Evolutionary conservation across 1,284 basidiomycete species (phyloP), one percentile per base, ranked within the genome.

Genomic region (Boletus semigastroideus): DNA sequence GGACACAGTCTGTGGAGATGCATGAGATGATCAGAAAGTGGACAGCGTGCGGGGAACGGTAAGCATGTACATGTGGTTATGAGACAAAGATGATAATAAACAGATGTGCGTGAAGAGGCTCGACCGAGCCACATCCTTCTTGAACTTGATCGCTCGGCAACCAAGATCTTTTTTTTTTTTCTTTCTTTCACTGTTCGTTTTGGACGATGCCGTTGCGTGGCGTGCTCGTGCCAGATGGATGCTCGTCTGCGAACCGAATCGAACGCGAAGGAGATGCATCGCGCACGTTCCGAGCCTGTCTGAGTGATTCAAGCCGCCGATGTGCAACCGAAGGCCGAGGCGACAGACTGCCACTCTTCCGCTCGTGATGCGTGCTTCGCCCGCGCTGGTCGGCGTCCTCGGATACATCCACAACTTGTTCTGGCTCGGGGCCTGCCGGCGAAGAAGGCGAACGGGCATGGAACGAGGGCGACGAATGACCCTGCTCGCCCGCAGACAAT

Each of bases 261-360:
- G 66, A 71, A 20, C 66, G 66, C 9, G 69, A 14, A 2, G 66
- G 66, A 14, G 69, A 71, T 3, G 48, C 63, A 0, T 68, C 66
- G 7, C 68, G 66, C 16, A 64, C 52, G 19, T 46, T 56, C 27
- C 43, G 40, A 36, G 43, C 36, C 11, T 54, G 41, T 22, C 22
- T 61, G 25, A 68, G 63, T 4, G 66, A 69, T 41, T 71, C 66
- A 5, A 68, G 59, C 12, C 69, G 60, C 45, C 68, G 60, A 45
- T 68, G 69, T 11, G 54, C 63, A 43, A 67, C 25, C 5, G 67
- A 67, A 13, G 52, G 42, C 36, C 39, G 68, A 11, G 57, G 30
- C 1, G 69, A 63, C 5, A 55, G 33, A 6, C 49, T 38, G 16
- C 48, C 53, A 28, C 30, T 25, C 17, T 52, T 49, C 4, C 53